phyloP scores from a whole-genome alignment of 352 stramenopile species.

The Globisporangium yorkense region DNA sequence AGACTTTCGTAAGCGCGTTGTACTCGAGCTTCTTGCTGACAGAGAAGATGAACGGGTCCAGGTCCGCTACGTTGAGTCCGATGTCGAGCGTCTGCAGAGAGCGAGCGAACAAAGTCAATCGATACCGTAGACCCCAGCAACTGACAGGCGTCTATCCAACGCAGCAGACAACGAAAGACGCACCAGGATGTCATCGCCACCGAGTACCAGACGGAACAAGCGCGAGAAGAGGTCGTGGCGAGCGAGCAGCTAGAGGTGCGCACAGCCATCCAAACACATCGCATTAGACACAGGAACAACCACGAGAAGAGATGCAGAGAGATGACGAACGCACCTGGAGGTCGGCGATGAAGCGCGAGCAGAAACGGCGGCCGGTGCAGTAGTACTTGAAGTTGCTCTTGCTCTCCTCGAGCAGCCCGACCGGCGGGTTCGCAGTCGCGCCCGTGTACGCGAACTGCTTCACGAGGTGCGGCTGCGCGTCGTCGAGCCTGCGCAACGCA shows the following conservation, averaged over 20 bases:
- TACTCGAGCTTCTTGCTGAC: conserved; percentile 74
- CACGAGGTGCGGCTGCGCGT: conserved; percentile 50
- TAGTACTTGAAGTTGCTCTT: conserved; percentile 84
- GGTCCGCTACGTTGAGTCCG: conserved; percentile 40
- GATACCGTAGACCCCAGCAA: background rate
- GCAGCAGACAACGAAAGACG: background rate
- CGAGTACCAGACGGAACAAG: conserved; percentile 39
- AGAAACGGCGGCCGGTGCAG: conserved; percentile 74
- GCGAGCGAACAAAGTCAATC: background rate
- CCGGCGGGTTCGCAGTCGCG: conserved; percentile 41
- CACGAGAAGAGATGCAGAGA: background rate
- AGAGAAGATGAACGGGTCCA: conserved; percentile 68
- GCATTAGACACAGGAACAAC: background rate
- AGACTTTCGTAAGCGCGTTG: conserved; percentile 58
- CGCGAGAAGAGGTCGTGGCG: conserved; percentile 65
- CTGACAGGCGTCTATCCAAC: background rate
- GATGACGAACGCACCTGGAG: conserved; percentile 31
- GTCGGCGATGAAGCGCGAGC: conserved; percentile 60
- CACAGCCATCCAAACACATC: background rate
- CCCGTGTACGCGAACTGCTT: conserved; percentile 78
- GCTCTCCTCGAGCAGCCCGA: conserved; percentile 67
- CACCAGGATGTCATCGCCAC: conserved; percentile 14
- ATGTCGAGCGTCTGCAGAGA: conserved; percentile 56
- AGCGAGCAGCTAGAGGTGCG: conserved; percentile 26
- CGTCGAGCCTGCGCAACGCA: conserved; percentile 33